phyloP scores from a whole-genome alignment of 805 yeast genomes.

The Suhomyces prunicola region DNA sequence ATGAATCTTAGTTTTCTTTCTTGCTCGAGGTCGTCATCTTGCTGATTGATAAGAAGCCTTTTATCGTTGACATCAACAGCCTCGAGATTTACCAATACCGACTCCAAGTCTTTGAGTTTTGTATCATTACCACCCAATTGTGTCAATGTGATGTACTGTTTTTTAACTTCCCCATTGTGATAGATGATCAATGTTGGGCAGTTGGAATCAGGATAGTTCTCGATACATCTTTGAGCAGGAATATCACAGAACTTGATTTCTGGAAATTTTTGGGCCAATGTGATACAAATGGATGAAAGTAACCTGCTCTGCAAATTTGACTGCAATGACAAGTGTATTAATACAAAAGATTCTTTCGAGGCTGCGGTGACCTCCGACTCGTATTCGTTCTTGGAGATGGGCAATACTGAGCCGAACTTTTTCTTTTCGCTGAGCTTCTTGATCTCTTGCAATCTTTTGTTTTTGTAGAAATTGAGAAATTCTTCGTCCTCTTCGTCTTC shows the following conservation, averaged over 20 bases:
- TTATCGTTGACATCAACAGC: slow-evolving; percentile 67
- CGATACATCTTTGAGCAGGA: slow-evolving; percentile 86
- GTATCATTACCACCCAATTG: slow-evolving; percentile 85
- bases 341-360: slow-evolving; percentile 60
- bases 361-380: slow-evolving; percentile 81
- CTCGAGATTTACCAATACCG: slow-evolving; percentile 60
- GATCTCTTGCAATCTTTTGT: slow-evolving; percentile 74
- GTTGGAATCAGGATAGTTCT: slow-evolving; percentile 83
- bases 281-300: slow-evolving; percentile 53
- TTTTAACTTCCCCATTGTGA: slow-evolving; percentile 70
- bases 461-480: slow-evolving; percentile 72
- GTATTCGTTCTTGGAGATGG: slow-evolving; percentile 85
- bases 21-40: slow-evolving; percentile 52
- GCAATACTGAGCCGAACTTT: slow-evolving; percentile 72
- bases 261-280: slow-evolving; percentile 62
- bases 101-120: slow-evolving; percentile 65
- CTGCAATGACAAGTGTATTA: slow-evolving; percentile 73
- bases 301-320: slow-evolving; percentile 72
- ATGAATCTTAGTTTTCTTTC: slow-evolving; percentile 51
- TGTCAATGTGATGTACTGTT: slow-evolving; percentile 77
- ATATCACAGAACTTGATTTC: slow-evolving; percentile 92
- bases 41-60: slow-evolving; percentile 58
- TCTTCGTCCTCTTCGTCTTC: slow-evolving; percentile 96
- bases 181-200: slow-evolving; percentile 90
- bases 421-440: slow-evolving; percentile 53